Evolutionary conservation across 768 basidiomycete species (phyloP).

Genomic region (Russula emetica): DNA sequence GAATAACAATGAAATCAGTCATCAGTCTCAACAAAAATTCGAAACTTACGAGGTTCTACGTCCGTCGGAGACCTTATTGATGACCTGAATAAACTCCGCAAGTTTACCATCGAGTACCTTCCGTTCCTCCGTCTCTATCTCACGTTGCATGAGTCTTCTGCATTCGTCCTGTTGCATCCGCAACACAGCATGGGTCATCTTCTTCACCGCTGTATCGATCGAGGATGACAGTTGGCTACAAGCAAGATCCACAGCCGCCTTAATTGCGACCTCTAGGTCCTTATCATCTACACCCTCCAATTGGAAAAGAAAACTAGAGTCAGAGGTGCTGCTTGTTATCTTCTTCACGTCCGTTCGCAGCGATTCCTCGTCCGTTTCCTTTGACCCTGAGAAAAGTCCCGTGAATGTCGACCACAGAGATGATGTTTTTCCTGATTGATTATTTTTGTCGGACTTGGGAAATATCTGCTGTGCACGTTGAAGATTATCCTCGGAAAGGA

Average conservation of each 20-base stretch:
- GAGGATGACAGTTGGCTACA: background rate
- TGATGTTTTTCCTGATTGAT: too few relatives aligned
- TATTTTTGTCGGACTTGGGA: background rate
- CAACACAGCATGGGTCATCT: background rate
- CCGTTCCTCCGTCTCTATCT: conserved; percentile 2
- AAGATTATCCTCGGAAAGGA: conserved; percentile 1
- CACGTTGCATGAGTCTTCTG: background rate
- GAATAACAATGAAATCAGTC: background rate
- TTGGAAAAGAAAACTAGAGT: conserved; percentile 15
- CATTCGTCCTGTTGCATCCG: conserved; percentile 13
- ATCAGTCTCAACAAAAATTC: background rate
- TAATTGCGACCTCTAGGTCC: background rate
- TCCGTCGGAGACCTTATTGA: background rate
- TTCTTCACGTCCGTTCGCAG: conserved; percentile 11
- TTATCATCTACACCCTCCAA: conserved; percentile 5
- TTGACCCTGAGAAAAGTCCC: background rate
- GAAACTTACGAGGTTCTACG: background rate
- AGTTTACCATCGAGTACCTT: background rate
- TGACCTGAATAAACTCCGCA: conserved; percentile 1
- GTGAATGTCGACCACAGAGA: too few relatives aligned
- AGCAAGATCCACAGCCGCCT: background rate
- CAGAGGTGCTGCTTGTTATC: background rate
- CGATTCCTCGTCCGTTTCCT: background rate
- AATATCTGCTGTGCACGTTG: background rate
- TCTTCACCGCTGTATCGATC: conserved; percentile 2